Percentiles rank a stretch among this genome's conserved stretches.
Conservation (phyloP, 768 basidiomycete species). For the Crassisporium funariophilum region DNA sequence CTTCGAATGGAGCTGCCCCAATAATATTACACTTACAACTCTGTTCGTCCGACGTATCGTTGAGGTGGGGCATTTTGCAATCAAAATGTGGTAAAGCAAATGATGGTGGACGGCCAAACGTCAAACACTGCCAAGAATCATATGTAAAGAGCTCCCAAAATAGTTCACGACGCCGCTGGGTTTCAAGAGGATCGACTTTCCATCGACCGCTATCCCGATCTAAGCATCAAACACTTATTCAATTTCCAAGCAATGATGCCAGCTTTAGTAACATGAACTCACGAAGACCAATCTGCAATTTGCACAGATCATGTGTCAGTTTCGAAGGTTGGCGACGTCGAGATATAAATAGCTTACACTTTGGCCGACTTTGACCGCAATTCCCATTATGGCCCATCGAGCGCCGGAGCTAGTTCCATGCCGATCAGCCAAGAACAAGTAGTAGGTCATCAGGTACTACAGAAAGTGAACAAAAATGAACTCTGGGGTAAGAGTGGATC, state of each 20-base stretch:
- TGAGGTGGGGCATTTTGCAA: slow-evolving; percentile 58
- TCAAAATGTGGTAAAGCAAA: slow-evolving; percentile 70
- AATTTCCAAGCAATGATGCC: not conserved
- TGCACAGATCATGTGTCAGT: slow-evolving; percentile 7
- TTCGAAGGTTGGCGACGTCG: slow-evolving; percentile 7
- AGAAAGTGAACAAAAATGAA: slow-evolving; percentile 3
- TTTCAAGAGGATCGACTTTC: slow-evolving; percentile 61
- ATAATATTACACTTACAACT: slow-evolving; percentile 47
- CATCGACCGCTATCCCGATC: slow-evolving; percentile 73
- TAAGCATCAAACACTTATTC: slow-evolving; percentile 25
- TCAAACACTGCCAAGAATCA: slow-evolving; percentile 63
- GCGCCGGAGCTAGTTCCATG: slow-evolving; percentile 66
- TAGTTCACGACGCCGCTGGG: slow-evolving; percentile 61
- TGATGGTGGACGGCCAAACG: slow-evolving; percentile 70
- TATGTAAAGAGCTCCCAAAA: slow-evolving; percentile 69
- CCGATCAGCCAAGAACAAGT: slow-evolving; percentile 68
- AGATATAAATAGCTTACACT: slow-evolving; percentile 49
- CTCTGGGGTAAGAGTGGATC: not conserved
- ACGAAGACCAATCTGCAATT: slow-evolving; percentile 67
- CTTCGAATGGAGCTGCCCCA: not conserved
- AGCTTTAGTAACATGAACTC: slow-evolving; percentile 27
- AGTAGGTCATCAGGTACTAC: slow-evolving; percentile 71
- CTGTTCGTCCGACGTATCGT: slow-evolving; percentile 54
- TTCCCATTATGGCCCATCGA: slow-evolving; percentile 69
- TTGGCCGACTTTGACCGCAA: slow-evolving; percentile 70